Evolutionary conservation across 176 grass and related monocot genomes (phyloP), one percentile per base, ranked within the genome.

Genomic region (Carex pumila): DNA sequence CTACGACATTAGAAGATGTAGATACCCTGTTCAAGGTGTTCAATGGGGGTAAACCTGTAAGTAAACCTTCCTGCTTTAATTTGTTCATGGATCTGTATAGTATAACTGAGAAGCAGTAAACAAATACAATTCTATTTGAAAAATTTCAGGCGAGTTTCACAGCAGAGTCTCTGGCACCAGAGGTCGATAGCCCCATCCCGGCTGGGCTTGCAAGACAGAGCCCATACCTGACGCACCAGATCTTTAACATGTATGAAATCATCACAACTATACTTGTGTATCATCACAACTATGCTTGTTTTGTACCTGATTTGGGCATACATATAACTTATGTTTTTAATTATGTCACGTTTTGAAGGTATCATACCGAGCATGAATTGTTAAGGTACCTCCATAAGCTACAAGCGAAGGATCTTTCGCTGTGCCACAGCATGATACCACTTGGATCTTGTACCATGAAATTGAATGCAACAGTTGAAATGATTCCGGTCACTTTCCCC

Each of bases 391-490:
- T 99, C 13, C 91, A 99, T 79, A 99, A 92, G 86, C 85, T 95
- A 83, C 96, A 99, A 85, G 85, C 83, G 31, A 99, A 91, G 82
- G 96, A 95, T 92, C 89, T 99, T 31, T 99, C 96, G 11, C 80
- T 99, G 13, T 99, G 96, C 83, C 96, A 99, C 86, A 99, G 96
- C 84, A 99, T 99, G 96, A 99, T 99, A 77, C 93, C 96, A 81
- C 91, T 99, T 60, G 96, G 96, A 83, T 99, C 96, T 74, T 99
- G 96, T 87, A 99, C 96, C 37, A 99, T 99, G 96, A 99, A 99
- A 90, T 86, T 99, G 45, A 99, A 99, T 87, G 93, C 96, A 72
- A 99, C 93, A 8, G 93, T 85, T 11, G 96, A 99, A 87, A 99
- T 99, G 93, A 99, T 99, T 87, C 96, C 96, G n/a, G 96, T 99